A percentile compares a stretch with the other conserved stretches of the same genome.
phyloP scores from a whole-genome alignment of 306 rosid species.

The Malus domestica region DNA sequence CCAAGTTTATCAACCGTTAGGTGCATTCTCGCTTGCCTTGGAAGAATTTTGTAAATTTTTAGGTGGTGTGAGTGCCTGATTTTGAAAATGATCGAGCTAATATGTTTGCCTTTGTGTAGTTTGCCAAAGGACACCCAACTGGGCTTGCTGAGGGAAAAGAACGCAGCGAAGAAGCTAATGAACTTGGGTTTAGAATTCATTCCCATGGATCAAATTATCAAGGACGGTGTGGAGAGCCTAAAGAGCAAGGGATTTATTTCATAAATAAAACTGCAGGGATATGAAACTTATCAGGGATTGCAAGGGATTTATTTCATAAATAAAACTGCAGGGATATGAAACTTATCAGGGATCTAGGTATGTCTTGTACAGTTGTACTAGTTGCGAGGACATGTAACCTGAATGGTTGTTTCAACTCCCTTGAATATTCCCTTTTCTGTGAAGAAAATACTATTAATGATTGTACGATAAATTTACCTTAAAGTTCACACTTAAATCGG shows the following conservation, averaged over 20 bases:
- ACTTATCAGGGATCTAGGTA: background rate
- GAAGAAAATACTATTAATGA: background rate
- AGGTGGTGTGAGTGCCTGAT: background rate
- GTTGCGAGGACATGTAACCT: background rate
- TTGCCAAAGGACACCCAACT: conserved; percentile 67
- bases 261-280: conserved; percentile 14
- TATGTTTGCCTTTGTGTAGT: conserved; percentile 20
- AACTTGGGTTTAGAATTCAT: conserved; percentile 70
- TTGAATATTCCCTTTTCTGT: background rate
- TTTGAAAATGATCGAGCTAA: conserved; percentile 3
- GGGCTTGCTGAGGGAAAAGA: conserved; percentile 59
- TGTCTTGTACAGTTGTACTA: background rate
- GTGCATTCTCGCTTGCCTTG: background rate
- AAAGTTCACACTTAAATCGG: too few relatives aligned
- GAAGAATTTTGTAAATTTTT: background rate
- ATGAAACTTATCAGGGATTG: background rate
- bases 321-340: background rate
- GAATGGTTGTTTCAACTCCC: background rate
- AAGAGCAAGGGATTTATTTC: conserved; percentile 65
- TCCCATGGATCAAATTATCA: conserved; percentile 79
- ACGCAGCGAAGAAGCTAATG: conserved; percentile 54
- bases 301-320: conserved; percentile 58
- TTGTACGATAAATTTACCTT: too few relatives aligned
- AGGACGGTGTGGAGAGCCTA: conserved; percentile 74
- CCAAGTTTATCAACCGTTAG: background rate